Conservation (phyloP, 2,329 filamentous ascomycete genomes). For the Fusarium anguioides region DNA sequence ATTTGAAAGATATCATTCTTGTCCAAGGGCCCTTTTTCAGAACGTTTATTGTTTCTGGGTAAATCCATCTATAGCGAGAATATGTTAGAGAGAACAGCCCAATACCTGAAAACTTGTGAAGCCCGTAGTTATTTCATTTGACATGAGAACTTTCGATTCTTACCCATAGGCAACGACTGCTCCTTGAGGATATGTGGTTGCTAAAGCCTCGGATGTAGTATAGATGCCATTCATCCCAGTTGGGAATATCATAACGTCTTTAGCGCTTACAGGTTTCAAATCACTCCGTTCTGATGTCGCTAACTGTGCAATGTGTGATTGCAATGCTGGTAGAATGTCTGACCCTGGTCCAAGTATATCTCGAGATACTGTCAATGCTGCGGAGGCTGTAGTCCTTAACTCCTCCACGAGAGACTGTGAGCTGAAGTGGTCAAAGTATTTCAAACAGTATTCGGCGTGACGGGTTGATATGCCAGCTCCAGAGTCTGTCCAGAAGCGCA, state of each 20-base stretch:
- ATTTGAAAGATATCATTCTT: background rate
- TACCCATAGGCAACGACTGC: background rate
- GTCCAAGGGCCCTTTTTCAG: background rate
- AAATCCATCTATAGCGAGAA: background rate
- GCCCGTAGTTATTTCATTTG: too few relatives aligned
- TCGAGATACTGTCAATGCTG: too few relatives aligned
- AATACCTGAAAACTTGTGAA: too few relatives aligned
- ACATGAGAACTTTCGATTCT: background rate
- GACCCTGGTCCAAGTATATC: background rate
- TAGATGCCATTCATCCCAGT: background rate
- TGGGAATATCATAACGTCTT: background rate
- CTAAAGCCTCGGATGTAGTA: background rate
- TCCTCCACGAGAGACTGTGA: background rate
- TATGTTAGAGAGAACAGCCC: background rate
- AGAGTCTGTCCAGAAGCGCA: background rate
- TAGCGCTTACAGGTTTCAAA: background rate
- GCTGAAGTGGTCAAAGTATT: background rate
- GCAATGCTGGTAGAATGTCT: background rate
- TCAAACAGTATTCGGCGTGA: background rate
- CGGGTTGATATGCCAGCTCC: background rate
- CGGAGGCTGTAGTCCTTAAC: background rate
- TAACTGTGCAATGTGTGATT: background rate
- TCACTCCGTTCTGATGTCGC: background rate
- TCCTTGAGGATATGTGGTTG: fast-evolving
- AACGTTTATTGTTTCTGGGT: background rate